phyloP scores from a whole-genome alignment of 352 stramenopile species.

The Globisporangium carolinianum region DNA sequence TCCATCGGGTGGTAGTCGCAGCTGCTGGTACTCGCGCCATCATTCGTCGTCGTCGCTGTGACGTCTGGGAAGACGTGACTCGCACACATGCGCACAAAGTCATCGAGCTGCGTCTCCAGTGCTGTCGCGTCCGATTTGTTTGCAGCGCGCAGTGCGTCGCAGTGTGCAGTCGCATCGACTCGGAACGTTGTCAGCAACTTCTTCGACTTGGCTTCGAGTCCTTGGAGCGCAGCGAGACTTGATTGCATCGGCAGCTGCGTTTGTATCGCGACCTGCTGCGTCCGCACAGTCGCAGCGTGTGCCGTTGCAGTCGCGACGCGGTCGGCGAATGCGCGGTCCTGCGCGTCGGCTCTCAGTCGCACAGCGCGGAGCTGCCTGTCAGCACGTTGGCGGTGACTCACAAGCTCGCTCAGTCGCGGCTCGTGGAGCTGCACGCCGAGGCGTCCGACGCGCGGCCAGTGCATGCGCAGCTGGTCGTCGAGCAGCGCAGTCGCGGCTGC shows the following conservation, averaged over 20 bases:
- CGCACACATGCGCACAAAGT: slow-evolving; percentile 45
- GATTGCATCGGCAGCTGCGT: slow-evolving; percentile 61
- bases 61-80: slow-evolving; percentile 60
- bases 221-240: slow-evolving; percentile 79
- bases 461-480: slow-evolving; percentile 80
- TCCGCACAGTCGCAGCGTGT: slow-evolving; percentile 27
- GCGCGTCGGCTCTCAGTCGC: slow-evolving; percentile 36
- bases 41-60: slow-evolving; percentile 33
- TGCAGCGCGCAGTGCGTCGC: slow-evolving; percentile 21
- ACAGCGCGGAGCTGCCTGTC: slow-evolving; percentile 62
- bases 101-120: slow-evolving; percentile 32
- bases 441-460: slow-evolving; percentile 82
- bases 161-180: slow-evolving; percentile 11
- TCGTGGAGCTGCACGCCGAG: slow-evolving; percentile 84
- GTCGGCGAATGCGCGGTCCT: slow-evolving; percentile 43
- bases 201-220: slow-evolving; percentile 78
- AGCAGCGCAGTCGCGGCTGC: slow-evolving; percentile 37
- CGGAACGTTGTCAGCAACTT: slow-evolving; percentile 47
- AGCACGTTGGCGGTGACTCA: slow-evolving; percentile 67
- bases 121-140: slow-evolving; percentile 18
- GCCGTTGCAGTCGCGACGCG: slow-evolving; percentile 19
- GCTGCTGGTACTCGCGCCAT: slow-evolving; percentile 27
- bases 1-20: slow-evolving; percentile 85
- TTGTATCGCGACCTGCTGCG: slow-evolving; percentile 47
- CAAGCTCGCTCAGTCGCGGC: slow-evolving; percentile 76